These are phyloP conservation scores for Kuraishia capsulata DNA, from an alignment of 805 yeast species.

Conservation along the genomic window DNA sequence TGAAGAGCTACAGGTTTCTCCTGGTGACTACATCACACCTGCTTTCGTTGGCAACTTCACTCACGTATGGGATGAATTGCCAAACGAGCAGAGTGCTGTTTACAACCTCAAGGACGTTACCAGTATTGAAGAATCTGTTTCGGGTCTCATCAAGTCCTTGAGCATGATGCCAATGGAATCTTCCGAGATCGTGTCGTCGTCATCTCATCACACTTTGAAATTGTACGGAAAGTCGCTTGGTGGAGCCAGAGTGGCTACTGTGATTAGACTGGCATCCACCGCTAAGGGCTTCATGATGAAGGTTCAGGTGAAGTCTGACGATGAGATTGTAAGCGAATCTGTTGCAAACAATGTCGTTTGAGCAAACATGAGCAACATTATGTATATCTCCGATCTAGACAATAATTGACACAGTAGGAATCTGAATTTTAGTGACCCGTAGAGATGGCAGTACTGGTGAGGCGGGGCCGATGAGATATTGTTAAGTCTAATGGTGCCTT, in stretches of 20 bases:
- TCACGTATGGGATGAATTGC: slow-evolving; percentile 63
- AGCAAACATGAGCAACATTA: not conserved
- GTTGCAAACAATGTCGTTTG: slow-evolving; percentile 42
- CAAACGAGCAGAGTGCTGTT: slow-evolving; percentile 53
- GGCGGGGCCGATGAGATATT: too few species aligned
- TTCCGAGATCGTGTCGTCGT: slow-evolving; percentile 52
- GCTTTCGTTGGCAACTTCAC: slow-evolving; percentile 72
- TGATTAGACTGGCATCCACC: slow-evolving; percentile 39
- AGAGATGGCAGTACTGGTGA: not conserved
- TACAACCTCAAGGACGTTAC: slow-evolving; percentile 47
- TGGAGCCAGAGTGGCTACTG: slow-evolving; percentile 42
- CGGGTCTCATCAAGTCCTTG: slow-evolving; percentile 40
- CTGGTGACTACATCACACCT: slow-evolving; percentile 80
- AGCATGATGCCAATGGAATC: slow-evolving; percentile 70
- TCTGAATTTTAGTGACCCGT: not conserved
- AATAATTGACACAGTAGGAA: not conserved
- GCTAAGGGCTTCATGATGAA: slow-evolving; percentile 42
- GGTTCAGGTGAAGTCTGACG: slow-evolving; percentile 50
- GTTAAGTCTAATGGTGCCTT: not conserved
- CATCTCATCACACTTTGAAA: slow-evolving; percentile 62
- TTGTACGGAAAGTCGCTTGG: slow-evolving; percentile 71
- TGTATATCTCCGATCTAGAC: not conserved
- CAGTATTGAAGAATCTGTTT: slow-evolving; percentile 47
- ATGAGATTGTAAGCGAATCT: slow-evolving; percentile 35
- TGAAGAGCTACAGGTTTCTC: slow-evolving; percentile 62